A percentile compares a stretch with the other conserved stretches of the same genome.
These are phyloP conservation scores for Trichosporon coremiiforme DNA, from an alignment of 1,284 basidiomycete genomes.

Conservation along the genomic window DNA sequence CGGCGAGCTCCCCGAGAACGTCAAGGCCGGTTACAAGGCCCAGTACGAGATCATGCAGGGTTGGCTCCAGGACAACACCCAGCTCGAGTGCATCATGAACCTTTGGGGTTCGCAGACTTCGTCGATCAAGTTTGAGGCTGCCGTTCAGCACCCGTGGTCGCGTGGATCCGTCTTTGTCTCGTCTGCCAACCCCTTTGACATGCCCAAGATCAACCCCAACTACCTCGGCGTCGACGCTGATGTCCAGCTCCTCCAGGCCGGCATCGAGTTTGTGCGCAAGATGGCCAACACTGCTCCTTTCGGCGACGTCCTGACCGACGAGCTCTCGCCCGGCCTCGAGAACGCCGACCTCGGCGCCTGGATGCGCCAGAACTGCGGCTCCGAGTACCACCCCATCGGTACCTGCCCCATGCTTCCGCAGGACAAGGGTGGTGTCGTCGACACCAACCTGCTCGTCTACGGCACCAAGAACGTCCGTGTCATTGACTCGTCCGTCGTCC, in stretches of 20 bases:
- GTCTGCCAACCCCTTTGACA: conserved; percentile 62
- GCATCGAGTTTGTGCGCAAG: conserved; percentile 30
- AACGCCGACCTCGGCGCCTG: background rate
- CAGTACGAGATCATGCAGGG: conserved; percentile 47
- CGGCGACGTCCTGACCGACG: conserved; percentile 39
- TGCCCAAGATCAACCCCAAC: conserved; percentile 66
- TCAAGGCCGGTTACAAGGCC: conserved; percentile 43
- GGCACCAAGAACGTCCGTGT: conserved; percentile 61
- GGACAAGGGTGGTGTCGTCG: conserved; percentile 66
- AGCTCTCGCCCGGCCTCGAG: conserved; percentile 35
- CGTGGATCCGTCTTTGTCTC: conserved; percentile 60
- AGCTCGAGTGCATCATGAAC: conserved; percentile 52
- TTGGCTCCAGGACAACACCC: conserved; percentile 48
- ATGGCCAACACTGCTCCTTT: conserved; percentile 40
- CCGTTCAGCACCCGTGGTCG: conserved; percentile 55
- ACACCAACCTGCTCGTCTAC: conserved; percentile 65
- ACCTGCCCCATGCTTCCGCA: conserved; percentile 67
- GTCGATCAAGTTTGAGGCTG: conserved; percentile 40
- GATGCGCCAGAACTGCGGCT: conserved; percentile 48
- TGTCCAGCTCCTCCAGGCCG: conserved; percentile 35
- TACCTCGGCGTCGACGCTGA: conserved; percentile 59
- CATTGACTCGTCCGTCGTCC: conserved; percentile 58
- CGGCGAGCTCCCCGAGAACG: conserved; percentile 46
- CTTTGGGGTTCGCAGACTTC: conserved; percentile 38
- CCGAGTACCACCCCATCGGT: conserved; percentile 63